A percentile compares a stretch with the other conserved stretches of the same genome.
These are phyloP conservation scores for Pleomassaria siparia DNA, from an alignment of 2,329 filamentous ascomycete species.

Conservation along the genomic window DNA sequence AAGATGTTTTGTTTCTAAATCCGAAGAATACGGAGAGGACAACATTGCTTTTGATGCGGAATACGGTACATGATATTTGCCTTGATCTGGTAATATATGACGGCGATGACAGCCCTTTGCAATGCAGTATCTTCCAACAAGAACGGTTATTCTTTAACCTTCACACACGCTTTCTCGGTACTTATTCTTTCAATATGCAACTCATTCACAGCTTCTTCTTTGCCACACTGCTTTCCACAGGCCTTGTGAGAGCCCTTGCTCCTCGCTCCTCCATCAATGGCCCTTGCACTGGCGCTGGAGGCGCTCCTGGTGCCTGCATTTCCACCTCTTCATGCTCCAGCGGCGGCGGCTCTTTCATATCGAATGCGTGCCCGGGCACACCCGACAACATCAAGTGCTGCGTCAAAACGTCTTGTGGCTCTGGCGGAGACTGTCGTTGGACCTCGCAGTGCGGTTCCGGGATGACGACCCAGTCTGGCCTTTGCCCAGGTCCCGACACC, in stretches of 20 bases:
- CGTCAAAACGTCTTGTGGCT: not conserved
- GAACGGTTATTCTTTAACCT: not conserved
- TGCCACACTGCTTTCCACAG: not conserved
- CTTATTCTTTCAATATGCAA: not conserved
- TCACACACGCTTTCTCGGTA: not conserved
- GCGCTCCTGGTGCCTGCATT: not conserved
- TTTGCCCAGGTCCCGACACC: not conserved
- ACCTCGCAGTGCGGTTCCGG: not conserved
- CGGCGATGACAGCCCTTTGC: too few relatives aligned
- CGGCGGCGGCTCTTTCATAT: not conserved
- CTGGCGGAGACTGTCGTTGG: not conserved
- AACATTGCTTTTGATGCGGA: too few relatives aligned
- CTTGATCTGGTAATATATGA: too few relatives aligned
- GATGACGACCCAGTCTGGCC: not conserved
- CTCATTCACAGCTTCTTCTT: not conserved
- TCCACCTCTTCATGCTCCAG: not conserved
- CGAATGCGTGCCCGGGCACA: not conserved
- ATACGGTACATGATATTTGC: too few relatives aligned
- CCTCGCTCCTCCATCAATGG: not conserved
- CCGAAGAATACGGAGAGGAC: too few relatives aligned
- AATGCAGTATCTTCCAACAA: not conserved
- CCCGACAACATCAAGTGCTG: not conserved
- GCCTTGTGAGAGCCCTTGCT: too few relatives aligned
- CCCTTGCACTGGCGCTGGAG: not conserved
- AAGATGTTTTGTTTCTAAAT: too few relatives aligned